Base-by-base conservation (phyloP, 495 filamentous ascomycete species). In the Aspergillus asperescens region DNA sequence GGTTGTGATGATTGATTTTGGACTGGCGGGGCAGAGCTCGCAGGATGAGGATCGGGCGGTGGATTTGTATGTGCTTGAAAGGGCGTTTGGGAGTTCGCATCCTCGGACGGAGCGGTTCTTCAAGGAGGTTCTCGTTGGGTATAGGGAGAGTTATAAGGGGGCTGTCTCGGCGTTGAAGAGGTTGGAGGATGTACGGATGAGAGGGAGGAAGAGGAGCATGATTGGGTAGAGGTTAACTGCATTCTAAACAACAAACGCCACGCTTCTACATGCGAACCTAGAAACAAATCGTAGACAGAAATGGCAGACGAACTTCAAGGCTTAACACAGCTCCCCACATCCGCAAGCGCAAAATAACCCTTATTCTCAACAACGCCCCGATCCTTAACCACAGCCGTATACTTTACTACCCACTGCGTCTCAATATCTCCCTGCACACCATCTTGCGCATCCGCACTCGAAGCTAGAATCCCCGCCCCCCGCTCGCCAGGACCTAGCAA, bases 341-440 rank as follows among this genome's bases (percentile, higher is more conserved):
- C 83, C 12, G 89, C 91, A 44, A 83, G 80, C 3, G 90, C 90
- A 74, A 95, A 95, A 68, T 95, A 96, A 12, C 93, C 93, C 74
- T 97, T 97, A 63, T 93, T 95, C 78, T 99, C 93, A 46, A 99
- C 89, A 4, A 97, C 93, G 0, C 93, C 94, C n/a, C 93, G 77
- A 65, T 96, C 84, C 65, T 87, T 88, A 24, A 96, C 89, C n/a
- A 97, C 90, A 5, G 94, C 94, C 18, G 94, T 97, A 68, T 99
- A 99, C 65, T 97, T 97, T 50, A 91, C 85, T 25, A 96, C 93
- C 92, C 92, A 99, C 57, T 89, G 83, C 12, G 93, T 90, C 56
- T 80, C 76, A 39, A 98, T 74, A 45, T 95, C 82, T 10, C 89
- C 88, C 56, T 79, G 80, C 47, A 93, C 72, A 0, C 73, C 77